Evolutionary conservation across 1,284 basidiomycete species (phyloP), one percentile per base, ranked within the genome.

Genomic region (Phylloboletellus chloephorus): DNA sequence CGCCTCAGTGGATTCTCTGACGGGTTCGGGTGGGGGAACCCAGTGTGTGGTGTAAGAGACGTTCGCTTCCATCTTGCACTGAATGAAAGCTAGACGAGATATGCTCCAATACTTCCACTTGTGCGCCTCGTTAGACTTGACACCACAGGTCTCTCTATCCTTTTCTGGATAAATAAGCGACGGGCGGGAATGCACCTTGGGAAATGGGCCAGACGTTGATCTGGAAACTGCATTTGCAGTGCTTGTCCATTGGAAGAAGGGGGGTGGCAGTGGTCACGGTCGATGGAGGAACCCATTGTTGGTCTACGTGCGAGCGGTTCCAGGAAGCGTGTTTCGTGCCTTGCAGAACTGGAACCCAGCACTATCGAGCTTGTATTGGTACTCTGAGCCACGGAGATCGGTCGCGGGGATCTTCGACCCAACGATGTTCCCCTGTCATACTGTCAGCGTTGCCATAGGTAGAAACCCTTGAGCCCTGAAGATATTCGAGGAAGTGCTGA

Each of bases 161-260:
- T 50, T 51, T 9, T 52, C 50, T 11, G 56, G 60, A 44, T 65
- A 69, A 38, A 64, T 52, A 37, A 67, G 52, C 33, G 58, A 48
- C 2, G 61, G n/a, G n/a, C 57, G 8, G 61, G 47, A 17, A 66
- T 43, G 67, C 71, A 8, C 68, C 53, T 31, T 67, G 58, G 17
- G 59, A 55, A 38, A 74, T 65, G 5, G 72, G 72, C 72, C 72
- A 74, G 35, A 74, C 62, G 56, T 74, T 74, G 60, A 74, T 65
- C 47, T 69, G 71, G 22, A 67, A 75, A 13, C 79, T 73, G 1
- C 34, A 15, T 11, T 36, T 36, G 34, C 15, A 36, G 10, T 3
- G 17, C 11, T 0, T 66, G 67, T 0, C 65, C 73, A 22, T 75
- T 72, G 1, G 53, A 51, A 0, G 64, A 54, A 0, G 73, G 71